Base-by-base conservation (phyloP, 768 basidiomycete genomes). In the Macrocybe gigantea region DNA sequence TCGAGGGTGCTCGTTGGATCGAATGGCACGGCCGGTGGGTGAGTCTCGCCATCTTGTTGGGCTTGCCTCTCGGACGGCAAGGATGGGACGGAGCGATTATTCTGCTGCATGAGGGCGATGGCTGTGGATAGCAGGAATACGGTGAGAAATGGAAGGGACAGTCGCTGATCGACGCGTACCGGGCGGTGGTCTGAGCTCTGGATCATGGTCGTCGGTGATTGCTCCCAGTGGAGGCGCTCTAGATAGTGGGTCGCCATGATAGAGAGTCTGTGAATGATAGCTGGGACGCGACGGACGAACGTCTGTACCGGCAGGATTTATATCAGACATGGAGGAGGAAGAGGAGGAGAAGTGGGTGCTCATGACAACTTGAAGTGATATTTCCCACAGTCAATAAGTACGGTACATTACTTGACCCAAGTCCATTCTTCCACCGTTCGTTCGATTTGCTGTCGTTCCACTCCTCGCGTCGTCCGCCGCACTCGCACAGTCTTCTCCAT, bases 361-460 rank as follows among this genome's bases (percentile, higher is more conserved):
- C 30, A 36, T 10, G 41, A 33, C 33, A 12, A 42, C 12, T 35
- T 40, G 30, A 40, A 37, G 40, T 12, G 38, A 2, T 49, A 51
- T 50, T 54, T 56, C 51, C 51, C 55, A 56, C 53, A 49, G 44
- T 57, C 43, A 52, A 32, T 41, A 32, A 33, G 34, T 37, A 22
- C 22, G 29, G 34, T 37, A 22, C 22, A 32, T 14, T 14, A 49
- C 29, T 45, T 43, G 15, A 45, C 47, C 85, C 85, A 88, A 12
- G 59, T 69, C 85, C 85, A 89, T 44, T 74, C 72, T 64, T 90
- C 88, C 38, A 83, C 64, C 22, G 71, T 66, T 49, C 88, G 77
- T 57, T 85, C 82, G 53, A 88, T 77, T 42, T 79, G 75, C 53
- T 90, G 87, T 53, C 87, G 70, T 59, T 89, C 88, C 37, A 88